Percentiles rank a stretch among this genome's conserved stretches.
phyloP scores from a whole-genome alignment of 1,139 yeast genomes.

The Yamadazyma diddensiae region DNA sequence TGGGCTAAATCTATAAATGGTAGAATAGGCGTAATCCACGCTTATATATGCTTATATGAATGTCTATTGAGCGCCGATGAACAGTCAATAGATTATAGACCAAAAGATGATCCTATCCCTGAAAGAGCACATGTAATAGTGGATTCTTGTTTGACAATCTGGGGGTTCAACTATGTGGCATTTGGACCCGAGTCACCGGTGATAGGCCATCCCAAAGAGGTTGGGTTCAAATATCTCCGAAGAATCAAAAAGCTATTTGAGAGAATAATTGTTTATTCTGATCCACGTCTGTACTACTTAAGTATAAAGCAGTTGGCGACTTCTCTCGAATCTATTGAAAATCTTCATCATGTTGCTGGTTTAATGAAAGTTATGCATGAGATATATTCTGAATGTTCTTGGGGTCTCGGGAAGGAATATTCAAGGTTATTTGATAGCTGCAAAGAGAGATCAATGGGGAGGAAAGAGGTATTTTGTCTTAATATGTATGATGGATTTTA shows the following conservation, averaged over 20 bases:
- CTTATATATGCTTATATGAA: conserved; percentile 51
- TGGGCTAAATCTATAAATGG: conserved; percentile 32
- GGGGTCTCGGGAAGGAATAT: conserved; percentile 4
- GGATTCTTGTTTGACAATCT: conserved; percentile 47
- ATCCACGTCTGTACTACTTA: conserved; percentile 1
- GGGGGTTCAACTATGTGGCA: conserved; percentile 51
- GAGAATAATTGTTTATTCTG: neutral
- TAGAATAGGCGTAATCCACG: conserved; percentile 45
- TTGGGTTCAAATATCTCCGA: neutral
- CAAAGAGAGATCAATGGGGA: conserved; percentile 4
- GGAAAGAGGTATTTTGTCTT: conserved; percentile 3
- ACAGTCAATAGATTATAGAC: conserved; percentile 33
- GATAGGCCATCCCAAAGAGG: neutral
- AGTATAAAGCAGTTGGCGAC: conserved; percentile 3
- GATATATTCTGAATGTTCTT: conserved; percentile 3
- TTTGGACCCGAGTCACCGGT: conserved; percentile 48
- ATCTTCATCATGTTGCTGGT: conserved; percentile 1
- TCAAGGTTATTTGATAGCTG: conserved; percentile 3
- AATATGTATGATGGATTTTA: conserved; percentile 4
- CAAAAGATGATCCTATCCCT: conserved; percentile 48
- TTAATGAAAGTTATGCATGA: conserved; percentile 2
- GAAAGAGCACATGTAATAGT: conserved; percentile 55
- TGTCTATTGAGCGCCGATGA: conserved; percentile 45
- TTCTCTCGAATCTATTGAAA: conserved; percentile 1
- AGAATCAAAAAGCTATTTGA: conserved; percentile 2